A percentile compares a stretch with the other conserved stretches of the same genome.
Conservation (phyloP, 1,139 yeast genomes). For the Nakaseomyces kungkrabaensis region DNA sequence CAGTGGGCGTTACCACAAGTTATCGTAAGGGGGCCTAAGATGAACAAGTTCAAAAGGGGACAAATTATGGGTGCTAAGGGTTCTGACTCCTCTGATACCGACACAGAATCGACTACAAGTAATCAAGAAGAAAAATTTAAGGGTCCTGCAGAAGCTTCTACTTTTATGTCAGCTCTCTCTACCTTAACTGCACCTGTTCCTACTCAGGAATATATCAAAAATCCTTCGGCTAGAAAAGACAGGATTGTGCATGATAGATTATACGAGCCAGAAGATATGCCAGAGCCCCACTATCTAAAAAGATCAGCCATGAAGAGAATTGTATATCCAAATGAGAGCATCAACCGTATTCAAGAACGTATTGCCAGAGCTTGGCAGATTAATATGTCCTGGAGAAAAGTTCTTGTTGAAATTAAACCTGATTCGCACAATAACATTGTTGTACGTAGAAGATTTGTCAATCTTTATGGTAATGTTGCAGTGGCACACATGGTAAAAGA, state of each 20-base stretch:
- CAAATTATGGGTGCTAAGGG: constrained; percentile 19
- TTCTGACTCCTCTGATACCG: constrained; percentile 12
- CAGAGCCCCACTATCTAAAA: constrained; percentile 36
- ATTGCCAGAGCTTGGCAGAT: constrained; percentile 87
- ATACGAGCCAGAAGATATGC: constrained; percentile 57
- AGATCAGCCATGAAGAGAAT: constrained; percentile 20
- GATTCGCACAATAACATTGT: constrained; percentile 94
- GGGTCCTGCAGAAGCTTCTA: constrained; percentile 47
- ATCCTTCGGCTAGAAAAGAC: constrained; percentile 46
- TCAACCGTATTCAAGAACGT: constrained; percentile 54
- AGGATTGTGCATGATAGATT: constrained; percentile 72
- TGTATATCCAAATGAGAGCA: constrained; percentile 25
- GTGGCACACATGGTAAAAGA: constrained; percentile 65
- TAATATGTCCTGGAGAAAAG: constrained; percentile 85
- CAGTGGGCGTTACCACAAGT: constrained; percentile 22
- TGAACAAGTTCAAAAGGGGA: constrained; percentile 26
- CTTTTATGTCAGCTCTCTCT: constrained; percentile 48
- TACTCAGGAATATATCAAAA: constrained; percentile 50
- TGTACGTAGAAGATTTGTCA: constrained; percentile 81
- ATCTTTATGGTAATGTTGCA: constrained; percentile 96
- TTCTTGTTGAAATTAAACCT: constrained; percentile 72
- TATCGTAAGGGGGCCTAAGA: constrained; percentile 18
- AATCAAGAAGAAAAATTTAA: constrained; percentile 22
- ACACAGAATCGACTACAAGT: constrained; percentile 11
- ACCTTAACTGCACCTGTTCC: constrained; percentile 80